Evolutionary conservation across 2,329 filamentous ascomycete species (phyloP), one percentile per base, ranked within the genome.

Genomic region (Colletotrichum nymphaeae): DNA sequence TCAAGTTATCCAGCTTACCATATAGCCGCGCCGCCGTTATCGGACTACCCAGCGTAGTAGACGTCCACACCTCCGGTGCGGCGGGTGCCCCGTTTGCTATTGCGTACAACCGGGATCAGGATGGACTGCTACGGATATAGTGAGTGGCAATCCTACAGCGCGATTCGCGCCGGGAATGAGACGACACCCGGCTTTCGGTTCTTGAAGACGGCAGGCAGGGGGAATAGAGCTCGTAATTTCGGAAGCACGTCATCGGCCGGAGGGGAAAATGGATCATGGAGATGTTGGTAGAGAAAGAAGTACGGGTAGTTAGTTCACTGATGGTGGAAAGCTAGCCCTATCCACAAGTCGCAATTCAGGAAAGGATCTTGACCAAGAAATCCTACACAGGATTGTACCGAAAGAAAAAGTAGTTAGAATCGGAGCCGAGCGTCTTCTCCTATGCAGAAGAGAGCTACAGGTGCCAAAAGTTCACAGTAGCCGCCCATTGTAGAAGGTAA

Each of bases 1-100:
- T 19, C 37, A 42, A 49, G 7, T n/a, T 49, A 19, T 11, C 4
- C 8, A 5, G 19, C 19, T 11, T 6, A 11, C 19, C 26, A 26
- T 8, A 22, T 49, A 16, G 28, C 56, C n/a, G 49, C 62, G 49
- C 28, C 28, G 62, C 62, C 62, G 62, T 37, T 64, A 64, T 64
- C 62, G 62, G 62, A 64, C 42, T 14, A 55, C n/a, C 59, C 32
- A 12, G 11, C 32, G 11, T 19, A 24, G 26, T 3, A 16, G 11
- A 24, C 57, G 12, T 26, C 8, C 9, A 5, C 19, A 3, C 19
- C 42, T 24, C 57, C 22, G 24, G 52, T 28, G 22, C 24, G 11
- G 12, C 52, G 9, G 19, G 32, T 30, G 9, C 57, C n/a, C 30
- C n/a, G 19, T 32, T 2, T 32, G 32, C 32, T 35, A 35, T 35